Evolutionary conservation across 352 stramenopile species (phyloP).

Genomic region (Pythium guiyangense): DNA sequence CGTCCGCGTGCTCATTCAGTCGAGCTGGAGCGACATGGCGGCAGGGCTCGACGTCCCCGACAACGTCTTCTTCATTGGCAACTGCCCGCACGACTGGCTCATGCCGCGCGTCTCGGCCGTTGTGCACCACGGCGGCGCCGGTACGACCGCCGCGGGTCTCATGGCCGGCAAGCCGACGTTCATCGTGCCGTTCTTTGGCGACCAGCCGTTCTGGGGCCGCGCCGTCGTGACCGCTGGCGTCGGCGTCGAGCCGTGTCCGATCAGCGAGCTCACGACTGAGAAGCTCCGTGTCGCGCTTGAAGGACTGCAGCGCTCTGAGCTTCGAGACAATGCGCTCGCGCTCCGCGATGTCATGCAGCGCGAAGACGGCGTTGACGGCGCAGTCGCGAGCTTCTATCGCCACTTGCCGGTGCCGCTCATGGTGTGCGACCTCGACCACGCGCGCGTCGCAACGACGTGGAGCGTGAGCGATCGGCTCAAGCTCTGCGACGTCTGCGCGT

Average conservation of each 20-base stretch:
- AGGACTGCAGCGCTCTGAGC: constrained; percentile 40
- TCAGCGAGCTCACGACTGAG: constrained; percentile 76
- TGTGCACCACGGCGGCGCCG: constrained; percentile 78
- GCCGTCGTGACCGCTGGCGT: constrained; percentile 79
- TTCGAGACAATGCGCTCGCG: constrained; percentile 49
- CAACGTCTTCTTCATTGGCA: constrained; percentile 61
- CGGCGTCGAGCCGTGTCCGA: constrained; percentile 81
- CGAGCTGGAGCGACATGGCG: constrained; percentile 82
- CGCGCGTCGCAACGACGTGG: constrained; percentile 47
- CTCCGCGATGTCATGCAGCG: constrained; percentile 58
- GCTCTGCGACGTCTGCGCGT: constrained; percentile 51
- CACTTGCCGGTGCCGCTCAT: constrained; percentile 87
- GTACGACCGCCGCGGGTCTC: constrained; percentile 89
- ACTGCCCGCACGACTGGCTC: constrained; percentile 90
- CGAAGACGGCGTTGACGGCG: constrained; percentile 85
- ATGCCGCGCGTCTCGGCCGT: constrained; percentile 86
- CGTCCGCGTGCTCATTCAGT: constrained; percentile 89
- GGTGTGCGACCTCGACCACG: constrained; percentile 59
- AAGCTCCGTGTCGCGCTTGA: constrained; percentile 76
- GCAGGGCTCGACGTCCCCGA: constrained; percentile 25
- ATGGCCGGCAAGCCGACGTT: constrained; percentile 90
- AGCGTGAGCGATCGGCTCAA: constrained; percentile 45
- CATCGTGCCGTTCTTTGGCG: constrained; percentile 94
- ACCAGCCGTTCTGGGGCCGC: constrained; percentile 93
- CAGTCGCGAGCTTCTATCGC: constrained; percentile 84